These are phyloP conservation scores for Vitis amurensis DNA, from an alignment of 164 flowering plant genomes.

Conservation along the genomic window DNA sequence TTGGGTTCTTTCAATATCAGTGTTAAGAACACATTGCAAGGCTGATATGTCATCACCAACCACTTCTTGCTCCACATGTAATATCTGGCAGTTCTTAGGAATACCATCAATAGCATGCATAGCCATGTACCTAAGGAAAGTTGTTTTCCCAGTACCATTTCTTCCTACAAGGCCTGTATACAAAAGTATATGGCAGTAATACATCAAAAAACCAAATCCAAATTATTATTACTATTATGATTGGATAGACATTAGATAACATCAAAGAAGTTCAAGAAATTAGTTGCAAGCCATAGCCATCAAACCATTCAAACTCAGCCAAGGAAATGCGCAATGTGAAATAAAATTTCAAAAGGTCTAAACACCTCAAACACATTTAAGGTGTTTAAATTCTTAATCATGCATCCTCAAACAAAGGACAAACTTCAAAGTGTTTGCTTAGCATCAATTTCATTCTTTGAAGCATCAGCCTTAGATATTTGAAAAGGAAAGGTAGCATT, in stretches of 20 bases:
- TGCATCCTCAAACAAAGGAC: background rate
- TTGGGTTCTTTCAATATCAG: constrained; percentile 82
- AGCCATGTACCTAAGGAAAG: constrained; percentile 95
- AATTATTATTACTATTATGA: background rate
- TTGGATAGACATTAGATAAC: too few species aligned
- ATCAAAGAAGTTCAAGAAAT: too few species aligned
- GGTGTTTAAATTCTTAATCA: too few species aligned
- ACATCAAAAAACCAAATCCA: background rate
- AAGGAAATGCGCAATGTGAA: too few species aligned
- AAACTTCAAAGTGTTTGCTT: background rate
- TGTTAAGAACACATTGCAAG: constrained; percentile 89
- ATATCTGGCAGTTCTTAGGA: constrained; percentile 89
- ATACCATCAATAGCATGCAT: constrained; percentile 98
- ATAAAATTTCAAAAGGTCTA: too few species aligned
- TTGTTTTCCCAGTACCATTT: constrained; percentile 98
- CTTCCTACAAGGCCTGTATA: constrained; percentile 90
- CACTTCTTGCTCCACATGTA: constrained; percentile 99
- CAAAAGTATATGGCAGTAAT: background rate
- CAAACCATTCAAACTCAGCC: too few species aligned
- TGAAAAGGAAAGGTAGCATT: background rate
- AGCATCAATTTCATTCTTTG: background rate
- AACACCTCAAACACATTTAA: too few species aligned
- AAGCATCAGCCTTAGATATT: too few species aligned
- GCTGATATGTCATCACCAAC: constrained; percentile 88
- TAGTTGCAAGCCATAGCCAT: too few species aligned